Base-by-base conservation (phyloP, 768 basidiomycete species). In the Podaxis sp. region DNA sequence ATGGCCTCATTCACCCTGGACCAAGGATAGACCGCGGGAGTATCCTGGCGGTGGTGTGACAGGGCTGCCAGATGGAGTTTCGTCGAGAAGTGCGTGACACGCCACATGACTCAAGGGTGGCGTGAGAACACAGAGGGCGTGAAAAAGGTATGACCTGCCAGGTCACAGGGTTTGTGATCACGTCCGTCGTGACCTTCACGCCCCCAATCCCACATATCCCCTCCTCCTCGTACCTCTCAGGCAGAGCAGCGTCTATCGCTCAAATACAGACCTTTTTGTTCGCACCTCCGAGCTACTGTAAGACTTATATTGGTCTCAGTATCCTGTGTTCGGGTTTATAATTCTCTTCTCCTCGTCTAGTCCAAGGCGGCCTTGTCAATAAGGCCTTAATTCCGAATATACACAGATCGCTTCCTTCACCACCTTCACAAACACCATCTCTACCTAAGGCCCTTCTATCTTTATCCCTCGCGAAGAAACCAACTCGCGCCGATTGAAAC, bases 91-190 rank as follows among this genome's bases (percentile, higher is more conserved):
- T n/a, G 52, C 46, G 52, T 55, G 59, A 56, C 58, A 54, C 21
- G 36, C 50, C 62, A 62, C 60, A 55, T 63, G 62, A 58, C 51
- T 55, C 18, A 32, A 21, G 16, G 51, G 71, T 73, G 71, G 73
- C 73, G 73, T 73, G 73, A 64, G 71, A 72, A 67, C 21, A 25
- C 25, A 18, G 44, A 44, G 25, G 10, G 53, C 67, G 66, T 68
- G 68, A 70, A 67, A 66, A 71, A 65, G 68, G 70, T 68, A 70
- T 72, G 69, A 69, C 69, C 57, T 68, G 66, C 69, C 67, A 73
- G 69, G 72, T 75, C 74, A 75, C 72, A 73, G 68, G 74, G 74
- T 75, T 73, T 72, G n/a, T 72, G 74, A 73, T 75, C 74, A 75
- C 74, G 74, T 69, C 66, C 32, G 66, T 71, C 74, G 74, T 75